phyloP scores from a whole-genome alignment of 2,329 filamentous ascomycete species.

The Dothideomycetidae sp. region DNA sequence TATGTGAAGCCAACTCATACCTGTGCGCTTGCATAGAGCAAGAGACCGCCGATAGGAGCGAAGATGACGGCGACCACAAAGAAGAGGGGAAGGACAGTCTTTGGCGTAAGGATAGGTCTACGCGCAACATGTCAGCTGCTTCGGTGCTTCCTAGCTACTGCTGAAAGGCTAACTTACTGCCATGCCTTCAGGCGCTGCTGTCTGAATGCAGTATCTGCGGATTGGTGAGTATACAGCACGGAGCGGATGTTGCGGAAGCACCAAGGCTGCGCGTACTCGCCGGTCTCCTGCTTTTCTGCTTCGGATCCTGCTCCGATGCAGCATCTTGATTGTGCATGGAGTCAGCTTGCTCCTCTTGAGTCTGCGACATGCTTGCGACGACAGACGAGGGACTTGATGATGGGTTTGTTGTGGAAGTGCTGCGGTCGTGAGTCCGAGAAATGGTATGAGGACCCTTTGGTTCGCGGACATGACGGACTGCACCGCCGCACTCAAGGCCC shows the following conservation, averaged over 20 bases:
- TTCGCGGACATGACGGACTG: too few species aligned
- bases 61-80: conserved; percentile 85
- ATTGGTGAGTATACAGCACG: conserved; percentile 13
- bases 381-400: neutral
- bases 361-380: conserved; percentile 28
- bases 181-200: conserved; percentile 96
- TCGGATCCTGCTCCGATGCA: conserved; percentile 43
- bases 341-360: conserved; percentile 30
- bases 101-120: conserved; percentile 87
- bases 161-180: conserved; percentile 58
- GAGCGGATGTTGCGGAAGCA: neutral
- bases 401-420: neutral
- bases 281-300: conserved; percentile 81
- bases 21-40: conserved; percentile 72
- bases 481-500: too few species aligned
- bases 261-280: conserved; percentile 49
- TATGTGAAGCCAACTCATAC: conserved; percentile 32
- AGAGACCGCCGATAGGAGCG: conserved; percentile 74
- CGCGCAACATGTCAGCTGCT: conserved; percentile 26
- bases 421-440: neutral
- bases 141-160: too few species aligned
- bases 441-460: too few species aligned
- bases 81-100: conserved; percentile 83
- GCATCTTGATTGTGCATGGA: conserved; percentile 30
- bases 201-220: conserved; percentile 79